A percentile compares a stretch with the other conserved stretches of the same genome.
Conservation (phyloP, 2,329 filamentous ascomycete genomes). For the Colletotrichum costaricense region DNA sequence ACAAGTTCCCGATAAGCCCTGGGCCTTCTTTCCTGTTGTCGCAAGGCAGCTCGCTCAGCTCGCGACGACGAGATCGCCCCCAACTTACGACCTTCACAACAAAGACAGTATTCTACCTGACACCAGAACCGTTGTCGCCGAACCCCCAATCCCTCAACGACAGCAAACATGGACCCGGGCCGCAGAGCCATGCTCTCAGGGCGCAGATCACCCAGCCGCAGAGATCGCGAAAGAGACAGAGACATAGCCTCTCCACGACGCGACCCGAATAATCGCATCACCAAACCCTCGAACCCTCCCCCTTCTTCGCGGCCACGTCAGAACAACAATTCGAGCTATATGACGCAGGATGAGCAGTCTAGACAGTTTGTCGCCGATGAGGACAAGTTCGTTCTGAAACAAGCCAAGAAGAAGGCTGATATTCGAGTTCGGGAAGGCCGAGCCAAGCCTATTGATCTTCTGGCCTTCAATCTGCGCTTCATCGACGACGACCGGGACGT, state of each 20-base stretch:
- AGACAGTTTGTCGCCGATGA: constrained; percentile 91
- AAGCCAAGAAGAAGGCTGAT: constrained; percentile 97
- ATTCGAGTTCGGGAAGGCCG: constrained; percentile 92
- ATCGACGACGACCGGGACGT: constrained; percentile 87
- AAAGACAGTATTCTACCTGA: not conserved
- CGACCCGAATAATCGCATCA: constrained; percentile 66
- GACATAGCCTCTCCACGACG: constrained; percentile 63
- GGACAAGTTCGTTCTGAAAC: constrained; percentile 94
- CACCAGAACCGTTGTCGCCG: not conserved
- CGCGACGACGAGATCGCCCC: not conserved
- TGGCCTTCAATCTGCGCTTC: constrained; percentile 90
- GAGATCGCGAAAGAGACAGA: constrained; percentile 22
- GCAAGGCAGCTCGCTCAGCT: not conserved
- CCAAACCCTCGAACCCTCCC: constrained; percentile 58
- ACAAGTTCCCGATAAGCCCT: not conserved
- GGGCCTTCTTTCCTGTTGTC: not conserved
- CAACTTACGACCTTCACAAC: not conserved
- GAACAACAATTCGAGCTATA: constrained; percentile 52
- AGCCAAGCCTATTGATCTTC: constrained; percentile 91
- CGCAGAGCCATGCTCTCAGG: constrained; percentile 65
- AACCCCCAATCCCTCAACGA: not conserved
- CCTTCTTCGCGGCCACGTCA: constrained; percentile 42
- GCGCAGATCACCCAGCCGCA: constrained; percentile 52
- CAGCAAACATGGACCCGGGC: constrained; percentile 62
- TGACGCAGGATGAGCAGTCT: constrained; percentile 82